Percentiles rank a stretch among this genome's conserved stretches.
Conservation (phyloP, 768 basidiomycete species). For the Termitomyces sp. region DNA sequence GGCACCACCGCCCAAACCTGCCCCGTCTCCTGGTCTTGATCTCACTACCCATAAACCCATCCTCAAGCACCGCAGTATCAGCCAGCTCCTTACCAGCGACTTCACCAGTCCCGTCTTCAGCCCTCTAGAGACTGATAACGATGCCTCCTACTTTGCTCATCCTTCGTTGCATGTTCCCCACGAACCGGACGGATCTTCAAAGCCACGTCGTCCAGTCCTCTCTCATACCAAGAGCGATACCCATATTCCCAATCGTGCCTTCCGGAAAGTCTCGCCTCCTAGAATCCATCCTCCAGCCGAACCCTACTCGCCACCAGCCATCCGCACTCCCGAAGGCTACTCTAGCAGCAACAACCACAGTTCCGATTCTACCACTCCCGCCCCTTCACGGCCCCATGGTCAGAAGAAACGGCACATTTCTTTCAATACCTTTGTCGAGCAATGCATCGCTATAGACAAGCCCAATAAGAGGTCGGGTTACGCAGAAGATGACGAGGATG, state of each 20-base stretch:
- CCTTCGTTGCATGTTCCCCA: slow-evolving; percentile 5
- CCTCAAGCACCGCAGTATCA: slow-evolving; percentile 91
- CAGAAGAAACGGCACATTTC: slow-evolving; percentile 85
- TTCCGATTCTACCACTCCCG: slow-evolving; percentile 9
- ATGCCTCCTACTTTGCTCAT: slow-evolving; percentile 18
- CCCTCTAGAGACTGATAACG: slow-evolving; percentile 51
- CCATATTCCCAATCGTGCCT: slow-evolving; percentile 54
- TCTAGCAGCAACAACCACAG: slow-evolving; percentile 11
- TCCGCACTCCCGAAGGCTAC: slow-evolving; percentile 19
- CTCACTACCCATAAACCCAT: slow-evolving; percentile 76
- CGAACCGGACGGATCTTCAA: slow-evolving; percentile 4
- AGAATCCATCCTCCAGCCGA: slow-evolving; percentile 43
- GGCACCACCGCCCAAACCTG: slow-evolving; percentile 42
- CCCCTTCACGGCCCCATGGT: background rate
- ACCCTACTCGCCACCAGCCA: slow-evolving; percentile 8
- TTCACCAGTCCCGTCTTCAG: slow-evolving; percentile 65
- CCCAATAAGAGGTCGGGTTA: slow-evolving; percentile 39
- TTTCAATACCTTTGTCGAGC: slow-evolving; percentile 98
- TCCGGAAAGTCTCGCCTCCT: slow-evolving; percentile 70
- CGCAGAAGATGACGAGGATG: slow-evolving; percentile 17
- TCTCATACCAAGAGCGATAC: slow-evolving; percentile 89
- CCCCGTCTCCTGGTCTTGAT: slow-evolving; percentile 39
- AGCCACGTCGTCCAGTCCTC: slow-evolving; percentile 51
- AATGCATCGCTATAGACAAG: slow-evolving; percentile 88
- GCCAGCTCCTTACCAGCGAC: slow-evolving; percentile 81